Conservation (phyloP, 108 stramenopile genomes). For the Epipyxis sp. region DNA sequence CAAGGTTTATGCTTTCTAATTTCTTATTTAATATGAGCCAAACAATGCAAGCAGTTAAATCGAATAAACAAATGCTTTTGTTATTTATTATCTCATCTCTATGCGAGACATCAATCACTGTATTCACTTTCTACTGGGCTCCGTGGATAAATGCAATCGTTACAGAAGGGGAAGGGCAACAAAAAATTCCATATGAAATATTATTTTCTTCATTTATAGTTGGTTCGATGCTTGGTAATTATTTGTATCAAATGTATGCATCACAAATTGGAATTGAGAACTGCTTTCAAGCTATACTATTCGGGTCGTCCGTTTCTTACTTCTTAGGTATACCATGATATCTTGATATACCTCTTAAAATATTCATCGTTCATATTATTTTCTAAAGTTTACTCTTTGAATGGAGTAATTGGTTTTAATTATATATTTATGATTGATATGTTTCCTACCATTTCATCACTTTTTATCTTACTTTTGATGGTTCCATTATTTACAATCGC, state of each 20-base stretch:
- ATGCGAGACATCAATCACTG: background rate
- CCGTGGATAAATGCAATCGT: constrained; percentile 12
- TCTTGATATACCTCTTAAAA: no score
- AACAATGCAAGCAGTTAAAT: background rate
- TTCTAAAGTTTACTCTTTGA: no score
- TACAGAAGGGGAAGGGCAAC: background rate
- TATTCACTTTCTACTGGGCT: constrained; percentile 33
- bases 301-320: background rate
- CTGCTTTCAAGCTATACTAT: background rate
- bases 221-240: background rate
- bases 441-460: no score
- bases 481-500: no score
- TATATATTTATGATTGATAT: no score
- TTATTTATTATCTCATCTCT: background rate
- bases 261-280: background rate
- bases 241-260: background rate
- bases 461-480: no score
- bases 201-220: background rate
- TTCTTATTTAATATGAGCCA: constrained; percentile 13
- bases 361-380: no score
- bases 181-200: background rate
- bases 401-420: no score
- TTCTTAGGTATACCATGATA: no score
- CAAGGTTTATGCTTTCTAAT: background rate
- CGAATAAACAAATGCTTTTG: background rate